Evolutionary conservation across 2,329 filamentous ascomycete species (phyloP), one percentile per base, ranked within the genome.

Genomic region (Sarocladium brachiariae): DNA sequence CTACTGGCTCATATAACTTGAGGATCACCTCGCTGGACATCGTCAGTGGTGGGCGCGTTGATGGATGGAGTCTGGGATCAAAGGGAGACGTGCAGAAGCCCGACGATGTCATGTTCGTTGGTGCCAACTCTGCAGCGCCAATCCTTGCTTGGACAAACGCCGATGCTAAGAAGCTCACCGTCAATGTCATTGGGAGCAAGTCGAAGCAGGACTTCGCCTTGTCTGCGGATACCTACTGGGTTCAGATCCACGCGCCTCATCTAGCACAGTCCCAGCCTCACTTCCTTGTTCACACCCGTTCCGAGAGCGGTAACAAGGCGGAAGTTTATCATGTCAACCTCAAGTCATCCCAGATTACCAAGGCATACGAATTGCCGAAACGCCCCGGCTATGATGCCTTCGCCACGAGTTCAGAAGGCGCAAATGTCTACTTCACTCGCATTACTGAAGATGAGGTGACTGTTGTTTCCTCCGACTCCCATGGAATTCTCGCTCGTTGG

Each of bases 381-480:
- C 66, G 90, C 18, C 67, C 78, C 21, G 88, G 86, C 1, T 74
- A 72, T 35, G 90, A 89, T 21, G 81, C 86, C 1, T 89, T 96
- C 63, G 86, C 90, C 0, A 85, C 82, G 1, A 93, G 86, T 67
- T 87, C 83, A 2, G 78, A 81, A 35, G 86, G 84, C 53, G 83
- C 86, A 18, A 91, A 93, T 59, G 85, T 96, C 7, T 96, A 89
- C 70, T 96, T 97, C 64, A 91, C 87, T 2, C 83, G 91, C 53
- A 75, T 93, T 54, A 90, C 88, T 0, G 73, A 83, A 30, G 81
- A 86, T 8, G 88, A 95, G 61, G 75, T 89, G 2, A 74, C 78
- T 25, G 74, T 96, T 23, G 76, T 88, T 5, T 89, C 88, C 1
- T 95, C 90, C 0, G 74, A 75, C 24, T 93, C 89, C 1, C 81